Conservation (phyloP, 176 grass and related monocot species). For the Aegilops longissima region DNA sequence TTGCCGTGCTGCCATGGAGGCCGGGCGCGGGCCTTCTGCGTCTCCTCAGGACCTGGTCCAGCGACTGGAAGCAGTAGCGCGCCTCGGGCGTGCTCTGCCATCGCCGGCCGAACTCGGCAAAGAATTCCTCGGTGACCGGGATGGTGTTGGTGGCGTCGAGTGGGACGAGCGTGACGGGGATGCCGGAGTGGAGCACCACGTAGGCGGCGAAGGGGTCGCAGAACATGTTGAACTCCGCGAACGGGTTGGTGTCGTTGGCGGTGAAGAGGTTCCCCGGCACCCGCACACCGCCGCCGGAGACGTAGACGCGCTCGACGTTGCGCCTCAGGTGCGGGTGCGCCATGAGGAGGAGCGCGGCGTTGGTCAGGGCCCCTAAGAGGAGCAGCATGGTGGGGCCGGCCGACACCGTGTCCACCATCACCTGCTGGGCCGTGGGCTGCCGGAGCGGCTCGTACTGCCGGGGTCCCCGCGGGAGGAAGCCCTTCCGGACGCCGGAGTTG, state of each 20-base stretch:
- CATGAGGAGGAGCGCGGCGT: conserved; percentile 69
- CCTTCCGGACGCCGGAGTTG: conserved; percentile 50
- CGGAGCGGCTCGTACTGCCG: conserved; percentile 55
- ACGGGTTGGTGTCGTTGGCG: conserved; percentile 51
- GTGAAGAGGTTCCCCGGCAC: conserved; percentile 68
- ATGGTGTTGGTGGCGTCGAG: conserved; percentile 87
- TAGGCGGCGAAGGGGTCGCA: conserved; percentile 76
- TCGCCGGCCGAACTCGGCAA: conserved; percentile 28
- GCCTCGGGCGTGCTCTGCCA: conserved; percentile 62
- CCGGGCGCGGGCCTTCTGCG: conserved; percentile 27
- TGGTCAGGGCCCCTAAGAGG: conserved; percentile 69
- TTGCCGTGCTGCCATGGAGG: conserved; percentile 53
- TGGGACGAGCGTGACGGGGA: conserved; percentile 72
- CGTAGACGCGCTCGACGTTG: conserved; percentile 62
- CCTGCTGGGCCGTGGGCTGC: conserved; percentile 67
- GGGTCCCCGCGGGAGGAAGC: conserved; percentile 60
- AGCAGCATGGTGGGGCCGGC: conserved; percentile 52
- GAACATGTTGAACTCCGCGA: conserved; percentile 89
- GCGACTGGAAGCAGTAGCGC: conserved; percentile 59
- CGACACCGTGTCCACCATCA: conserved; percentile 60
- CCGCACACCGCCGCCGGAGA: conserved; percentile 67
- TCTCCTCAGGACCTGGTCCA: conserved; percentile 35
- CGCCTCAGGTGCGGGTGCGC: conserved; percentile 45
- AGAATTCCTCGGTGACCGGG: conserved; percentile 52
- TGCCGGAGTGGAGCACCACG: conserved; percentile 75